Conservation (phyloP, 371 early-diverging fungal genomes). For the Capillidium heterosporum region DNA sequence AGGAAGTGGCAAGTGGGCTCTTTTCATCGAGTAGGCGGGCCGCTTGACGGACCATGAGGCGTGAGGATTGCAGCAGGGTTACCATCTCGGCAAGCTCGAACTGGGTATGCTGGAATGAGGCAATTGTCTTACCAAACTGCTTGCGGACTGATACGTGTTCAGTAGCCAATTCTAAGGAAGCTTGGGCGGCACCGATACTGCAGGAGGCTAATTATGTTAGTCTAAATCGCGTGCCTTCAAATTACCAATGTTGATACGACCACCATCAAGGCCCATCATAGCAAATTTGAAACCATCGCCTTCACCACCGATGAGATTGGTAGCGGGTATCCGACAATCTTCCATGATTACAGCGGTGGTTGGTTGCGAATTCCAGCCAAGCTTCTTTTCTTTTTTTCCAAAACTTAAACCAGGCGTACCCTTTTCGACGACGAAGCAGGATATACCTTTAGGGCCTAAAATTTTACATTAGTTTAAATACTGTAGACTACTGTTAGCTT, state of each 20-base stretch:
- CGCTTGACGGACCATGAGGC: slow-evolving; percentile 33
- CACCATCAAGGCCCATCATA: slow-evolving; percentile 43
- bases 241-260: slow-evolving; percentile 33
- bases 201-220: slow-evolving; percentile 19
- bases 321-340: slow-evolving; percentile 27
- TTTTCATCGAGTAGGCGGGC: slow-evolving; percentile 26
- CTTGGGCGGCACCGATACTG: slow-evolving; percentile 40
- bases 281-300: slow-evolving; percentile 44
- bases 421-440: slow-evolving; percentile 34
- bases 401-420: slow-evolving; percentile 30
- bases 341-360: slow-evolving; percentile 33
- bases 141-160: slow-evolving; percentile 31
- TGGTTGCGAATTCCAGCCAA: slow-evolving; percentile 40
- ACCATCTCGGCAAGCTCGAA: slow-evolving; percentile 45
- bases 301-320: slow-evolving; percentile 28
- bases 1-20: slow-evolving; percentile 16
- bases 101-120: slow-evolving; percentile 25
- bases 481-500: neutral
- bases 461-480: neutral
- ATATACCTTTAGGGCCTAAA: slow-evolving; percentile 33
- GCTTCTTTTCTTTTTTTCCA: slow-evolving; percentile 42
- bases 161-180: slow-evolving; percentile 25
- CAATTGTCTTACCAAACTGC: slow-evolving; percentile 27
- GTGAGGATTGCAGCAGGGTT: slow-evolving; percentile 20
- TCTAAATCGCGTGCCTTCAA: neutral